phyloP scores from a whole-genome alignment of 2,329 filamentous ascomycete genomes.

The Ceratocystis papillata region DNA sequence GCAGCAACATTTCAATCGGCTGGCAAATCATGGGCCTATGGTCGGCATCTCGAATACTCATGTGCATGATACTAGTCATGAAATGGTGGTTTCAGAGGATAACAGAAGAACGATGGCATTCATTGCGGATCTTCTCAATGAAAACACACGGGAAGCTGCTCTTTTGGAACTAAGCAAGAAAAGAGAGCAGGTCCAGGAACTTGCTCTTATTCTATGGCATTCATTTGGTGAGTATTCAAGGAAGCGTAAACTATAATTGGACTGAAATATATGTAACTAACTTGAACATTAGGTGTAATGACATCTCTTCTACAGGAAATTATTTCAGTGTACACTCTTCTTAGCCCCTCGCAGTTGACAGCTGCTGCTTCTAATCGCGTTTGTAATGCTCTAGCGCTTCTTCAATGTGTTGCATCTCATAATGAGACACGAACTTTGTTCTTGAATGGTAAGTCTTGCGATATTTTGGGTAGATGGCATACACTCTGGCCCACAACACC shows the following conservation, averaged over 20 bases:
- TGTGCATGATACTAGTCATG: slow-evolving; percentile 46
- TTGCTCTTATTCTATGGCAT: slow-evolving; percentile 95
- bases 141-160: slow-evolving; percentile 76
- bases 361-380: slow-evolving; percentile 95
- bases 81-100: slow-evolving; percentile 65
- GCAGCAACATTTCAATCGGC: slow-evolving; percentile 60
- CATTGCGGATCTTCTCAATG: slow-evolving; percentile 83
- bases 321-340: slow-evolving; percentile 92
- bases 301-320: slow-evolving; percentile 95
- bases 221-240: slow-evolving; percentile 60
- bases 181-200: slow-evolving; percentile 90
- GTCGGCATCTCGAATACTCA: slow-evolving; percentile 36
- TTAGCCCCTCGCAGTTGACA: slow-evolving; percentile 93
- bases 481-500: not conserved
- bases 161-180: slow-evolving; percentile 97
- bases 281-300: slow-evolving; percentile 66
- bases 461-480: not conserved
- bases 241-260: not conserved
- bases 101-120: slow-evolving; percentile 86
- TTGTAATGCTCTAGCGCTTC: slow-evolving; percentile 87
- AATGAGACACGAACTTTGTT: slow-evolving; percentile 92
- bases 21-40: slow-evolving; percentile 47
- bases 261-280: not conserved
- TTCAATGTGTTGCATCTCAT: slow-evolving; percentile 95
- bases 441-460: slow-evolving; percentile 59